Base-by-base conservation (phyloP, 192 early-diverging fungal species). In the Coemansia sp. region DNA sequence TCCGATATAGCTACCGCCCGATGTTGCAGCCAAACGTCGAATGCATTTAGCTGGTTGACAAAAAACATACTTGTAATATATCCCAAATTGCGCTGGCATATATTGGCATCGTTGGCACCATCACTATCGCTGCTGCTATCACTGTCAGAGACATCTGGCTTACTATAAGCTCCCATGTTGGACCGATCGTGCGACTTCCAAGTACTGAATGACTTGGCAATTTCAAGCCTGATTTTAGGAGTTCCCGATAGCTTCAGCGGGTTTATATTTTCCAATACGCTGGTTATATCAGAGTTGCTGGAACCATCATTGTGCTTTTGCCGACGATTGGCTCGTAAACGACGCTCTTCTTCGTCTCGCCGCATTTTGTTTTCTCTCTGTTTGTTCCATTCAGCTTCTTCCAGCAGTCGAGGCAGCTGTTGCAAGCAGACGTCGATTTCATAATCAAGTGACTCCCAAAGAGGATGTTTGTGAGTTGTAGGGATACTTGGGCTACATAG, bases 391-490 rank as follows among this genome's bases (percentile, higher is more conserved):
- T 76, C 66, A 37, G 58, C 56, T 54, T 70, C 74, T 31, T 42
- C 36, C 16, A 95, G 65, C 41, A 99, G 64, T 0, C 78, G 82
- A 8, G 96, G 96, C 40, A 97, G 70, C 75, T 99, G 96, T 45
- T 84, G 80, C 17, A 97, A 77, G 62, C 92, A 93, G 82, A 89
- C 84, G 63, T 99, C 96, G 17, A 94, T 89, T 30, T 93, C 94
- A 11, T 94, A 69, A 64, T 99, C 96, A 85, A 94, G 93, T 31
- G 91, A 86, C 30, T 88, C 83, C 96, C 96, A 99, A 81, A 99
- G 85, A 17, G 93, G 90, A 56, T 99, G 93, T 52, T 93, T 87
- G 66, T 96, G 89, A 11, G 94, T 96, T 6, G 82, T 67, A 4
- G 96, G 94, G 23, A 99, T 79, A 10, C 75, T 75, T 11, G 96